phyloP scores from a whole-genome alignment of 352 stramenopile genomes.

The Paralagenidium karlingii region DNA sequence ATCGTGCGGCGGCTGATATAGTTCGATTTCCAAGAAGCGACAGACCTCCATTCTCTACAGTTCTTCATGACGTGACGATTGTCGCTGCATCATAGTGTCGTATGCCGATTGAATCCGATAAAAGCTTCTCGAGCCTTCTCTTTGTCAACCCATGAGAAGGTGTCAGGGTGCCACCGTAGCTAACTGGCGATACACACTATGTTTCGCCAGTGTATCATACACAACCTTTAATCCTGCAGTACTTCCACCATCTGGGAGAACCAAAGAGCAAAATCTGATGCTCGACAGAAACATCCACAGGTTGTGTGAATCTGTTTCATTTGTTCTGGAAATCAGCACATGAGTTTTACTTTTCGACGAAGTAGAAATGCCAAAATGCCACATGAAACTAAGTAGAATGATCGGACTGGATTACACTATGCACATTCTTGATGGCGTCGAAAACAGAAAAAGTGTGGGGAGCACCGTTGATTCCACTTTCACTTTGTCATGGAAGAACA shows the following conservation, averaged over 20 bases:
- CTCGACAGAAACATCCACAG: conserved; percentile 9
- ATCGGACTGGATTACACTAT: conserved; percentile 6
- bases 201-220: too few species aligned
- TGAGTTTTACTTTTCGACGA: conserved; percentile 1
- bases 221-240: too few species aligned
- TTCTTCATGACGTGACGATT: conserved; percentile 2
- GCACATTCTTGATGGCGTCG: conserved; percentile 4
- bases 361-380: conserved; percentile 4
- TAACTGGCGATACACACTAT: conserved; percentile 8
- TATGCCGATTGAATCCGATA: conserved; percentile 13
- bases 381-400: neutral
- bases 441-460: conserved; percentile 1
- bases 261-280: too few species aligned
- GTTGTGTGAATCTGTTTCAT: conserved; percentile 5
- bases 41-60: too few species aligned
- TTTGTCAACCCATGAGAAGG: conserved; percentile 7
- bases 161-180: conserved; percentile 15
- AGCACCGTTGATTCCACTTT: conserved; percentile 3
- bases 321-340: conserved; percentile 5
- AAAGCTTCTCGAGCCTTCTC: conserved; percentile 7
- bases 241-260: too few species aligned
- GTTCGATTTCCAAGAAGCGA: too few species aligned
- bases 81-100: conserved; percentile 7
- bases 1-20: too few species aligned
- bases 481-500: conserved; percentile 5